Conservation (phyloP, 2,329 filamentous ascomycete species). For the Onygenales sp. region DNA sequence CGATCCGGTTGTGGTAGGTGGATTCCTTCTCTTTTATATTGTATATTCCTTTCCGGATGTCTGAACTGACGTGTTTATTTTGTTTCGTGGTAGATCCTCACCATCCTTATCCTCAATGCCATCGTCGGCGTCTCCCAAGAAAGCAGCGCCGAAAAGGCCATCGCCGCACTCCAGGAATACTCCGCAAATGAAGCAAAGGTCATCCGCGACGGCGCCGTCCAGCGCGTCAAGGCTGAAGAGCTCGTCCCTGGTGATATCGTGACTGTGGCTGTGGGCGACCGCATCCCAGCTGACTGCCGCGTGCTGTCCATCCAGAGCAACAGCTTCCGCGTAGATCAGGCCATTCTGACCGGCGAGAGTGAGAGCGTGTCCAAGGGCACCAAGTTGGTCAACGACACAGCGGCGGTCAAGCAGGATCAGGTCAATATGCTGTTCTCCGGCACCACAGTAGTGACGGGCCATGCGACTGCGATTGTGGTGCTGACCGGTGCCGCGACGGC, state of each 20-base stretch:
- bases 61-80: not conserved
- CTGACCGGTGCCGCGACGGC: conserved; percentile 83
- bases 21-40: not conserved
- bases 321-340: conserved; percentile 93
- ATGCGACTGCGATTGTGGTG: conserved; percentile 83
- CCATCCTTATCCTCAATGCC: conserved; percentile 91
- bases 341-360: conserved; percentile 93
- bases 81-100: conserved; percentile 61
- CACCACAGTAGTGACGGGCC: conserved; percentile 90
- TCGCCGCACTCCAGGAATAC: conserved; percentile 96
- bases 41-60: not conserved
- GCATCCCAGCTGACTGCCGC: conserved; percentile 90
- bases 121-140: conserved; percentile 97
- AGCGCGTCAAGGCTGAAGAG: conserved; percentile 88
- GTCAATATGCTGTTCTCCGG: conserved; percentile 97
- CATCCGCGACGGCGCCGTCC: conserved; percentile 69
- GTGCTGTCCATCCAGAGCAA: conserved; percentile 89
- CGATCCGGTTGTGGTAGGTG: conserved; percentile 78
- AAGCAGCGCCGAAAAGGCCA: conserved; percentile 96
- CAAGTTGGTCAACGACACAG: conserved; percentile 58
- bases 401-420: conserved; percentile 95
- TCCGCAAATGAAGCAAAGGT: conserved; percentile 97
- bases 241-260: conserved; percentile 91
- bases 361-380: conserved; percentile 89
- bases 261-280: conserved; percentile 78